Evolutionary conservation across 2,329 filamentous ascomycete genomes (phyloP), one percentile per base, ranked within the genome.

Genomic region (Cordyceps javanica): DNA sequence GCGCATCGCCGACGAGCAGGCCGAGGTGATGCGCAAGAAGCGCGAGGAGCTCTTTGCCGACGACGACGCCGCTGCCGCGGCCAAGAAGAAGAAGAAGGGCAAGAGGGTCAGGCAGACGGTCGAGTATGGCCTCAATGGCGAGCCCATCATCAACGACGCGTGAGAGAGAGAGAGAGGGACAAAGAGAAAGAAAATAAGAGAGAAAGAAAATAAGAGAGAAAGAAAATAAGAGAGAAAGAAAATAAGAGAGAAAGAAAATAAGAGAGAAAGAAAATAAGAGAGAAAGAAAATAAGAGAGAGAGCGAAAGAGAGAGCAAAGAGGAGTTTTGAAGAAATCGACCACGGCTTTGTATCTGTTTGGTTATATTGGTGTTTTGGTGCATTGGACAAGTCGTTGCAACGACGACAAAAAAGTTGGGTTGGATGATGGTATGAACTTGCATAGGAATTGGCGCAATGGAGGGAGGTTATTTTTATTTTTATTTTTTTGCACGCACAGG

Each of bases 21-120:
- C 73, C 19, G 77, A 78, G 63, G 70, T 75, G 50, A 76, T 75
- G 67, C 69, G 72, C 59, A 73, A 73, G 71, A 77, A 74, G 73
- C 71, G 72, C 30, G 77, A 80, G 65, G 76, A 76, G 57, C 72
- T 81, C 21, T 77, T 79, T 60, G 76, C 74, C 14, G 73, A 75
- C 41, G 73, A 72, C 16, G 70, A 72, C 6, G 61, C 32, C 14
- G 67, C 66, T 5, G 60, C 57, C 2, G 60, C 58, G 13, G 62
- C 59, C n/a, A 68, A 64, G 61, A 73, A 70, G 63, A 72, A 70
- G 38, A 41, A 41, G 38, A 41, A 41, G 10, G 38, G 38, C 60
- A 71, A 67, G 61, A 71, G 68, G 59, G 66, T 64, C 59, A 67
- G 65, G 61, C 69, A 72, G 59, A 60, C 63, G 8, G 61, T 74